Evolutionary conservation across 73 alveolate species (phyloP).

Genomic region (Urostyla sp.): DNA sequence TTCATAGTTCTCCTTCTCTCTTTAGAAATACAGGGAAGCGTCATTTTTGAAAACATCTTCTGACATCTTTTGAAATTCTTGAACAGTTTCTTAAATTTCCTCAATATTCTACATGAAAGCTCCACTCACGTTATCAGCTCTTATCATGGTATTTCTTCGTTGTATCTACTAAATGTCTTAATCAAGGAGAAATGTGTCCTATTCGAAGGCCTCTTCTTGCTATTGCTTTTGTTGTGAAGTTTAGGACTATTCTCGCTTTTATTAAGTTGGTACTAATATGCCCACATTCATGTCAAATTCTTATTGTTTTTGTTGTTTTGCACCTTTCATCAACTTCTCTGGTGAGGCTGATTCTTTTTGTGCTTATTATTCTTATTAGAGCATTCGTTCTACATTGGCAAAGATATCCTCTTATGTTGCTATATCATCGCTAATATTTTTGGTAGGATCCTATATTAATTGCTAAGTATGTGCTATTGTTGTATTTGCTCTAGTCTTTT

Average conservation of each 20-base stretch:
- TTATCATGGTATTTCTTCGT: constrained; percentile 41
- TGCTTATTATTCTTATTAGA: constrained; percentile 22
- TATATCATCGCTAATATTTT: background rate
- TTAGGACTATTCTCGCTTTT: background rate
- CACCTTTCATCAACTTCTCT: no score
- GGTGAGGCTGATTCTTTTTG: constrained; percentile 19
- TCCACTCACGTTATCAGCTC: constrained; percentile 60
- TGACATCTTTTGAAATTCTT: constrained; percentile 43
- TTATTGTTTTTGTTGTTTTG: no score
- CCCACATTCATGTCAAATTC: constrained; percentile 58
- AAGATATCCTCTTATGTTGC: constrained; percentile 46
- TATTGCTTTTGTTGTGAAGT: constrained; percentile 9
- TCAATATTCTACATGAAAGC: constrained; percentile 61
- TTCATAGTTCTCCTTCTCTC: constrained; percentile 64
- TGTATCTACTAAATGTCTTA: constrained; percentile 45
- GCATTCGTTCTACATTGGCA: constrained; percentile 52
- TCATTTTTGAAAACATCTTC: constrained; percentile 68
- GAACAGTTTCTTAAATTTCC: constrained; percentile 54
- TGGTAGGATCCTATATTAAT: background rate
- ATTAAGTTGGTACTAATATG: background rate
- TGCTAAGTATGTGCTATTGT: no score
- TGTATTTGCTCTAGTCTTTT: no score
- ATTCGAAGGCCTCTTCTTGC: constrained; percentile 18
- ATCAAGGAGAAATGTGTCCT: constrained; percentile 32
- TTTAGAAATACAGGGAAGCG: constrained; percentile 39